Evolutionary conservation across 208 protist genomes (phyloP).

Genomic region (Trypanosoma conorhini): DNA sequence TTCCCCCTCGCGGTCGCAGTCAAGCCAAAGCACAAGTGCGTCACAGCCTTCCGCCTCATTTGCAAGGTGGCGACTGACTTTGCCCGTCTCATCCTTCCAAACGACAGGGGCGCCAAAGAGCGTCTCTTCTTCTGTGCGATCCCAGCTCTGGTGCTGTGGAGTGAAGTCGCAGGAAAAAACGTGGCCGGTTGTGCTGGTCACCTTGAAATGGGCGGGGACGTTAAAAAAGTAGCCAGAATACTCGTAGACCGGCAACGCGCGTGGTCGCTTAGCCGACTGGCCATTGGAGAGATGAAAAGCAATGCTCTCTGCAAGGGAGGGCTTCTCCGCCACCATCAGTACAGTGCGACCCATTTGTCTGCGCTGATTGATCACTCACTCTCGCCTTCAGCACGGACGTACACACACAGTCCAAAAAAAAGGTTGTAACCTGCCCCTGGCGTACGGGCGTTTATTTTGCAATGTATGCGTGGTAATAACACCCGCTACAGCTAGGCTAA

Average conservation of each 20-base stretch:
- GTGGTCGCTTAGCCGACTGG: slow-evolving; percentile 54
- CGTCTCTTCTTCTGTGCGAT: slow-evolving; percentile 78
- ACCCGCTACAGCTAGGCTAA: not conserved
- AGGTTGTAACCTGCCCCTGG: not conserved
- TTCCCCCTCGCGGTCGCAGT: slow-evolving; percentile 97
- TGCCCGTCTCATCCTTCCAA: slow-evolving; percentile 86
- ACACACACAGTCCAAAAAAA: not conserved
- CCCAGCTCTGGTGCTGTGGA: slow-evolving; percentile 88
- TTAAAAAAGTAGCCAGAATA: slow-evolving; percentile 77
- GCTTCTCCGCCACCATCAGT: slow-evolving; percentile 96
- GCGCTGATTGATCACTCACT: not conserved
- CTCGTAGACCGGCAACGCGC: slow-evolving; percentile 87
- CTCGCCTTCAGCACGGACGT: not conserved
- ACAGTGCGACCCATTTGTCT: slow-evolving; percentile 57
- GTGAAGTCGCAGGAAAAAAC: slow-evolving; percentile 93
- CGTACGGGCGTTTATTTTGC: not conserved
- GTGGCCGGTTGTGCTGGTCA: slow-evolving; percentile 93
- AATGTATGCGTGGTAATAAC: not conserved
- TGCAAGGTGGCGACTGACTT: slow-evolving; percentile 82
- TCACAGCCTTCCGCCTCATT: slow-evolving; percentile 82
- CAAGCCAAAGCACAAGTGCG: slow-evolving; percentile 93
- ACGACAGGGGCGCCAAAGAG: slow-evolving; percentile 83
- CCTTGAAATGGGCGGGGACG: slow-evolving; percentile 63
- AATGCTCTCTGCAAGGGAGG: slow-evolving; percentile 91
- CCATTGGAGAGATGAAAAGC: slow-evolving; percentile 86